phyloP scores from a whole-genome alignment of 495 filamentous ascomycete species.

The Cercophora scortea region DNA sequence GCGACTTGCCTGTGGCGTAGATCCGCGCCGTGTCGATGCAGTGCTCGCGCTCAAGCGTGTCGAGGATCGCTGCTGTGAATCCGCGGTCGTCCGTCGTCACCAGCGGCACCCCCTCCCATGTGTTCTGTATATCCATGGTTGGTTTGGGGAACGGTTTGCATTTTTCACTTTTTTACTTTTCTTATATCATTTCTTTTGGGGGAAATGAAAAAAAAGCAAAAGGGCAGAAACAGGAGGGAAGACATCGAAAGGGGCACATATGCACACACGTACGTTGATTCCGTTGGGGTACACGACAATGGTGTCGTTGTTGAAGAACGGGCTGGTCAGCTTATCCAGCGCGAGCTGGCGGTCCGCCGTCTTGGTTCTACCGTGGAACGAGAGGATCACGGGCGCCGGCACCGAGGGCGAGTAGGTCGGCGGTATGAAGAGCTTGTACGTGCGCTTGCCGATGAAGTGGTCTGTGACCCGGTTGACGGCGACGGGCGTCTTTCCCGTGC shows the following conservation, averaged over 20 bases:
- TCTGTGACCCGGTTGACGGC: background rate
- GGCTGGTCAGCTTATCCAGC: background rate
- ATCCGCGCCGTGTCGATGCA: background rate
- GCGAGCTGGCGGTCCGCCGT: background rate
- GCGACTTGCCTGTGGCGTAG: background rate
- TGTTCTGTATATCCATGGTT: background rate
- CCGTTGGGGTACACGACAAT: background rate
- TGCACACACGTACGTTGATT: background rate
- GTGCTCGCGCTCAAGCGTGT: background rate
- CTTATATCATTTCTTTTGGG: no score
- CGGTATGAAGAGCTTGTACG: background rate
- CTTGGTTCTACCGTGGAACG: background rate
- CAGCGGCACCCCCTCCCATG: background rate
- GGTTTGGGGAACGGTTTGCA: no score
- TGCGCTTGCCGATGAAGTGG: background rate
- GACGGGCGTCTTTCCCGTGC: background rate
- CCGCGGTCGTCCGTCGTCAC: background rate
- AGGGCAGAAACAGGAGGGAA: no score
- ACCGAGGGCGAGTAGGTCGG: background rate
- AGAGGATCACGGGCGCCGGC: background rate
- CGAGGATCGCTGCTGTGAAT: background rate
- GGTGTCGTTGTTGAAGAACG: background rate
- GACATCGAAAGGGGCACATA: background rate
- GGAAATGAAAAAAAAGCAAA: no score
- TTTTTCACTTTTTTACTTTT: no score